Percentiles rank a stretch among this genome's conserved stretches.
These are phyloP conservation scores for Fusarium foetens DNA, from an alignment of 2,329 filamentous ascomycete species.

Conservation along the genomic window DNA sequence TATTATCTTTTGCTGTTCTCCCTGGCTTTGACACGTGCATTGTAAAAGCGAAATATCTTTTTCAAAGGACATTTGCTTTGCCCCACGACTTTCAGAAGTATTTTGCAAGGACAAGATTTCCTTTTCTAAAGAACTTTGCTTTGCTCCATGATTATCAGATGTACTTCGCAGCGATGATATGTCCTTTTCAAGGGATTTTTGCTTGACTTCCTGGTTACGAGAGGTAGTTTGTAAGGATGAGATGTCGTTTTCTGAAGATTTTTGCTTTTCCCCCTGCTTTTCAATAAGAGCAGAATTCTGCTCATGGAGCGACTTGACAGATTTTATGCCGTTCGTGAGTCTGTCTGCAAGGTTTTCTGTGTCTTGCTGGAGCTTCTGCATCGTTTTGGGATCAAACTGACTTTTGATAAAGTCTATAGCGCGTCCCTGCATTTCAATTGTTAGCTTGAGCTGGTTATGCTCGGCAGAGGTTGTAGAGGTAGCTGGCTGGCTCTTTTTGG, in stretches of 20 bases:
- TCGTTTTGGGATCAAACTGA: background rate
- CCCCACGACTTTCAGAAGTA: background rate
- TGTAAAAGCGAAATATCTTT: slow-evolving; percentile 3
- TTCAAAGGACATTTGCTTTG: slow-evolving; percentile 11
- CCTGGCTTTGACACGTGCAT: background rate
- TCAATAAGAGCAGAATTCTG: background rate
- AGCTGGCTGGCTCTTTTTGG: background rate
- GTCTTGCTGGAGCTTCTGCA: slow-evolving; percentile 4
- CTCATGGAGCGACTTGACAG: background rate
- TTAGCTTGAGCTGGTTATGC: background rate
- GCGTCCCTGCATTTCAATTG: slow-evolving; percentile 10
- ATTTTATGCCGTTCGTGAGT: background rate
- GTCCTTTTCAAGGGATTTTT: background rate
- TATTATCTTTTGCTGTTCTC: slow-evolving; percentile 1
- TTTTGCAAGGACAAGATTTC: slow-evolving; percentile 1
- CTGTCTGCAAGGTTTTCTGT: slow-evolving; percentile 3
- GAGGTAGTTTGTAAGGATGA: background rate
- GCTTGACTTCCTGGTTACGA: background rate
- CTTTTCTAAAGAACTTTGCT: slow-evolving; percentile 6
- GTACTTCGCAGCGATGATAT: slow-evolving; percentile 4
- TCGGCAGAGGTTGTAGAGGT: background rate
- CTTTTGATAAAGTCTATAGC: slow-evolving; percentile 1
- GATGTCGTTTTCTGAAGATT: background rate
- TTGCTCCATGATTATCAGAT: slow-evolving; percentile 4
- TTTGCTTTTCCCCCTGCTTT: slow-evolving; percentile 15